A percentile compares a stretch with the other conserved stretches of the same genome.
Evolutionary conservation across 306 rosid species (phyloP).

Genomic region (Pyrus betulifolia): DNA sequence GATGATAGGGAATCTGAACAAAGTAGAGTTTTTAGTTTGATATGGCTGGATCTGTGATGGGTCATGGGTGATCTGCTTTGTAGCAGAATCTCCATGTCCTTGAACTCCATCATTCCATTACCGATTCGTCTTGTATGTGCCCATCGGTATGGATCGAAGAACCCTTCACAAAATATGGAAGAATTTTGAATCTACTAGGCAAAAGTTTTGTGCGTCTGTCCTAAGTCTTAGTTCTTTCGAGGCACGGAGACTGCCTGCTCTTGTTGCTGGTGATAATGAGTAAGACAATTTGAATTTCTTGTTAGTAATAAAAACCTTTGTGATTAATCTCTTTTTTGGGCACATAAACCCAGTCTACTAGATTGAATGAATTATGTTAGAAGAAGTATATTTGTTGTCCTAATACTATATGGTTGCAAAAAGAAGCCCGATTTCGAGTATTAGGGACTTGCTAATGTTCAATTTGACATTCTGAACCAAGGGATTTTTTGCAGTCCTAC

Average conservation of each 20-base stretch:
- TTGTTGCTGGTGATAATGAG: conserved; percentile 1
- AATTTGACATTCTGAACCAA: conserved; percentile 4
- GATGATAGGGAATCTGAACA: conserved; percentile 4
- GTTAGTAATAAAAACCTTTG: background rate
- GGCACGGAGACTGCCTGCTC: background rate
- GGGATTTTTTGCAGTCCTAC: conserved; percentile 13
- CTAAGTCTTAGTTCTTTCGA: conserved; percentile 9
- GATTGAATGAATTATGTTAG: conserved; percentile 3
- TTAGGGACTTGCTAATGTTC: conserved; percentile 11
- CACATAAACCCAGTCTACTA: background rate
- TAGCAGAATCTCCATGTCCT: conserved; percentile 5
- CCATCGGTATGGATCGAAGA: conserved; percentile 8
- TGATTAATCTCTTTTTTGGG: background rate
- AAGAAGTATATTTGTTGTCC: conserved; percentile 4
- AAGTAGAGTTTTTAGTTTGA: conserved; percentile 1
- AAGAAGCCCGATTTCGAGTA: conserved; percentile 2
- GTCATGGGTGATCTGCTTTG: conserved; percentile 11
- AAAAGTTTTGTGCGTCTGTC: background rate
- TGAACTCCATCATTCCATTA: conserved; percentile 1
- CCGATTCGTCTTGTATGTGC: conserved; percentile 1
- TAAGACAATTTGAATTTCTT: conserved; percentile 3
- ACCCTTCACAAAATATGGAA: background rate
- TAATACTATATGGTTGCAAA: conserved; percentile 2
- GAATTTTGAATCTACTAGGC: conserved; percentile 2
- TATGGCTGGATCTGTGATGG: conserved; percentile 18